Base-by-base conservation (phyloP, 1,284 basidiomycete genomes). In the Rhizoctonia solani region DNA sequence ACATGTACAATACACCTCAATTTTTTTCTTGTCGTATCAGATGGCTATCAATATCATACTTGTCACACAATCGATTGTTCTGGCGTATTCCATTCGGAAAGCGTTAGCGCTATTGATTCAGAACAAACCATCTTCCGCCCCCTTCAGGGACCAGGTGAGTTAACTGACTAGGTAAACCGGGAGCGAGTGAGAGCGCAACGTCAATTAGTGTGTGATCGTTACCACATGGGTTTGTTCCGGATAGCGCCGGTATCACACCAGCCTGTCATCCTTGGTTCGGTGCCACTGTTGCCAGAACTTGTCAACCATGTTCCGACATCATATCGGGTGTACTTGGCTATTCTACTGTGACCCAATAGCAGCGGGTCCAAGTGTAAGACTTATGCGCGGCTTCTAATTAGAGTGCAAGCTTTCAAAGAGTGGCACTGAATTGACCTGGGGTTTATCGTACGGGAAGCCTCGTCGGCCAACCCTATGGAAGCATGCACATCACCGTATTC, bases 21-120 rank as follows among this genome's bases (percentile, higher is more conserved):
- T 46, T 49, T 37, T n/a, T n/a, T n/a, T n/a, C n/a, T 46, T 50
- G 50, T 32, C 2, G 39, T 61, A 44, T 61, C 56, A 61, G 56
- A 61, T 61, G 56, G 56, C 32, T 50, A 61, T 61, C 56, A 44
- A 27, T 50, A 46, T 29, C 42, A 32, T 61, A 46, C n/a, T 49
- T 49, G 14, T 61, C 56, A 3, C 30, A 37, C 46, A 58, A 61
- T 61, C 56, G 56, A 61, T 61, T n/a, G n/a, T 27, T 11, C 19
- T 30, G 9, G 11, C 47, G 39, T 25, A n/a, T 4, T 14, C 32
- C 30, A 3, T 21, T 19, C 56, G 47, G 30, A 39, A 61, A 61
- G 34, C 3, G 56, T 30, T 61, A 61, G 56, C 21, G 42, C 56
- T 50, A 16, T 39, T 39, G 37, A 16, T 16, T 39, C 37, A 39